A percentile compares a stretch with the other conserved stretches of the same genome.
Evolutionary conservation across 2,329 filamentous ascomycete species (phyloP).

Genomic region (Trematosphaeria pertusa): DNA sequence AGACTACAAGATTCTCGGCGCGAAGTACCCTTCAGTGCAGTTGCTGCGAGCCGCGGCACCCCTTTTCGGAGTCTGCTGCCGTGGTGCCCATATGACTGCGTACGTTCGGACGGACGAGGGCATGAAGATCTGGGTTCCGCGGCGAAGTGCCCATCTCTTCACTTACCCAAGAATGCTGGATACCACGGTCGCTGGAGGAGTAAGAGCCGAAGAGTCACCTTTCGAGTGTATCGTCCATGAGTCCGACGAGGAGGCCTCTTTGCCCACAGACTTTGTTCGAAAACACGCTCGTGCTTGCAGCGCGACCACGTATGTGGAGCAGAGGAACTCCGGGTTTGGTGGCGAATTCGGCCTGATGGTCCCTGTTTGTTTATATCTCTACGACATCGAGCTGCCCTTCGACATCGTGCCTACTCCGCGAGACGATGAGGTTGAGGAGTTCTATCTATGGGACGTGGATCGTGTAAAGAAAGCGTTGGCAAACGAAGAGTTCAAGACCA

Average conservation of each 20-base stretch:
- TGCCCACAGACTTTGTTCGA: conserved; percentile 74
- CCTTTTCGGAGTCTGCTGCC: conserved; percentile 47
- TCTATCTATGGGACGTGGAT: conserved; percentile 78
- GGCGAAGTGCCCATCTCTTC: conserved; percentile 63
- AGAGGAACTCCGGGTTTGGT: too few species aligned
- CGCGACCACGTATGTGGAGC: conserved; percentile 84
- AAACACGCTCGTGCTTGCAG: conserved; percentile 66
- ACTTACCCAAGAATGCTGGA: conserved; percentile 94
- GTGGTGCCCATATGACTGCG: conserved; percentile 51
- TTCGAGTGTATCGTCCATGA: conserved; percentile 86
- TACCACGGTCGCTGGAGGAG: conserved; percentile 88
- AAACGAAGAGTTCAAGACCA: conserved; percentile 85
- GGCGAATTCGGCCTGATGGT: conserved; percentile 84
- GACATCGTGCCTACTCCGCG: conserved; percentile 75
- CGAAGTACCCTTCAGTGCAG: conserved; percentile 50
- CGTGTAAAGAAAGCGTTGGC: conserved; percentile 75
- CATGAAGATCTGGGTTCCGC: conserved; percentile 83
- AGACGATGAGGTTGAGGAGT: conserved; percentile 89
- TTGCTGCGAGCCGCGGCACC: conserved; percentile 47
- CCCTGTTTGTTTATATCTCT: conserved; percentile 91
- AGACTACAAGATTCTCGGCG: conserved; percentile 36
- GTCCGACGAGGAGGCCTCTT: conserved; percentile 84
- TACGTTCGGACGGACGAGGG: conserved; percentile 57
- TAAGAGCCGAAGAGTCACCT: conserved; percentile 80
- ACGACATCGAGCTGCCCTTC: conserved; percentile 79